Base-by-base conservation (phyloP, 1,139 yeast species). In the Nakaseomyces delphensis region DNA sequence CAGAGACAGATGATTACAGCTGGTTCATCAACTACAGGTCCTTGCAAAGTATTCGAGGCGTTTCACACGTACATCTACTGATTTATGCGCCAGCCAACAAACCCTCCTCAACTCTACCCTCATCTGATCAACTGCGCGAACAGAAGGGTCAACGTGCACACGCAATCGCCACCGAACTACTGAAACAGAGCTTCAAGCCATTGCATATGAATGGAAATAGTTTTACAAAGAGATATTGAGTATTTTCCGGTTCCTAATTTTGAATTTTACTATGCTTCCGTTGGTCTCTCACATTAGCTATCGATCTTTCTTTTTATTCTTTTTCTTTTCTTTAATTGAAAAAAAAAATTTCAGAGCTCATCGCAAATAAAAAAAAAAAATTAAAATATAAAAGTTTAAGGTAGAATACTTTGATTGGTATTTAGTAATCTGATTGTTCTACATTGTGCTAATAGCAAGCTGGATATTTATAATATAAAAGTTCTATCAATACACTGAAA, bases 21-120 rank as follows among this genome's bases (percentile, higher is more conserved):
- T 78, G 83, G 84, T 79, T 78, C 61, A 70, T 76, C 49, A 79
- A 79, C 56, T 77, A 81, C 76, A 70, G 74, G 14, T 65, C 70
- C 15, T 62, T 79, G 41, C 85, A 79, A 57, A 76, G 82, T 55
- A 77, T 79, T 11, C 71, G 68, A 52, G 65, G 73, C 19, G 68
- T 78, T 38, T 77, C 83, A 37, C 85, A 78, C 57, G 62, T 78
- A 30, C 85, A 79, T 59, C 74, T 78, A 4, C 56, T 77, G 19
- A 23, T 36, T 20, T 6, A 14, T 4, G 16, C 23, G 14, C 24
- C 24, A 19, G 36, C 13, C 2, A 2, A 5, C 7, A 14, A n/a
- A 23, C 35, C 20, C 6, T 6, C 16, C 20, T 8, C 23, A n/a
- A 28, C 31, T 2, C 13, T 14, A 9, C 6, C 30, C 5, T 14